Base-by-base conservation (phyloP, 2,329 filamentous ascomycete genomes). In the Fusarium humuli region DNA sequence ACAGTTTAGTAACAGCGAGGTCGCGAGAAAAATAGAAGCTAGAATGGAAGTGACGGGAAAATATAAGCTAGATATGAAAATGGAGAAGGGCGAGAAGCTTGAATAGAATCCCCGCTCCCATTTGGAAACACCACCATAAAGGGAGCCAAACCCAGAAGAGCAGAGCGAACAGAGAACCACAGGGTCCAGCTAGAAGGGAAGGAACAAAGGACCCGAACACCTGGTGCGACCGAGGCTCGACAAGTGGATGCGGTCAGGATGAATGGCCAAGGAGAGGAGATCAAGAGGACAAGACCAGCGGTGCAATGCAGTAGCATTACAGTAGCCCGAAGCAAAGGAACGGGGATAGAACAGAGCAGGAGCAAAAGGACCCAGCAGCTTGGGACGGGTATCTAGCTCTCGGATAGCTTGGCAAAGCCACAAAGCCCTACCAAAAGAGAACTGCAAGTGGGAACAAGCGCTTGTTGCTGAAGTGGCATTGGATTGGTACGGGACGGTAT, bases 371-470 rank as follows among this genome's bases (percentile, higher is more conserved):
- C 73, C 73, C 73, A 75, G 70, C 70, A 75, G 73, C 70, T 64
- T 75, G 73, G 73, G 72, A 75, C 73, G 72, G 73, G 72, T 75
- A 75, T 74, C 73, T 75, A 71, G 65, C 68, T 75, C 73, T 75
- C 64, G 71, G 61, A 61, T 67, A 65, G 61, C 63, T 61, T 63
- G 52, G 56, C 64, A 61, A 62, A 71, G 69, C 68, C 69, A 67
- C 64, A 65, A 65, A 73, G 62, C 63, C 71, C 63, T 74, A 71
- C 59, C 59, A 61, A 56, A 56, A 64, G 40, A 40, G 59, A 66
- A 55, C 34, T 66, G 22, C 14, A 61, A 61, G 61, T 63, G 55
- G 55, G 61, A 61, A 45, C 69, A 57, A 54, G 61, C 56, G 57
- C 67, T 60, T 68, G 59, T 49, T 64, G 44, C 25, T 57, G 45